A percentile compares a stretch with the other conserved stretches of the same genome.
Conservation (phyloP, 2,329 filamentous ascomycete species). For the Akanthomyces dipterigenus region DNA sequence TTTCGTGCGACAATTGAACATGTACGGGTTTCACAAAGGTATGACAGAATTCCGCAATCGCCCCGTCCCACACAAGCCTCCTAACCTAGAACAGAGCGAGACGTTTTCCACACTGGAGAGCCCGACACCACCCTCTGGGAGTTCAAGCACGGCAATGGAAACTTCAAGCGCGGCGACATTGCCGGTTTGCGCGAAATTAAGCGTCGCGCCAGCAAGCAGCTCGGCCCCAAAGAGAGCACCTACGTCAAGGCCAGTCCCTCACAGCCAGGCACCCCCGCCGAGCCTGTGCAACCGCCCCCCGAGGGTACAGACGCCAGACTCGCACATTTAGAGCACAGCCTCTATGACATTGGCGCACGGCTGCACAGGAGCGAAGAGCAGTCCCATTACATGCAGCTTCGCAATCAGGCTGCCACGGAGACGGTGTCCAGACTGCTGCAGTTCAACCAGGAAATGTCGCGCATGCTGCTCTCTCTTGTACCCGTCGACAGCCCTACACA, state of each 20-base stretch:
- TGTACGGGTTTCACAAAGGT: slow-evolving; percentile 99
- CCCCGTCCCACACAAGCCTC: not conserved
- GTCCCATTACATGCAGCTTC: slow-evolving; percentile 69
- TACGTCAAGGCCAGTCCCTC: slow-evolving; percentile 67
- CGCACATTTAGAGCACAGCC: slow-evolving; percentile 67
- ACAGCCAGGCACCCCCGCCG: slow-evolving; percentile 77
- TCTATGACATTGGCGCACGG: slow-evolving; percentile 73
- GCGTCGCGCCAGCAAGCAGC: slow-evolving; percentile 84
- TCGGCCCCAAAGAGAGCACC: slow-evolving; percentile 87
- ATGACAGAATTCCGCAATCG: not conserved
- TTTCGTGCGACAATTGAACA: slow-evolving; percentile 95
- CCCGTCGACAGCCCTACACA: slow-evolving; percentile 71
- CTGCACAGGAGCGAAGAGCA: slow-evolving; percentile 79
- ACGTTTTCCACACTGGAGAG: slow-evolving; percentile 93
- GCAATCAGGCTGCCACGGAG: slow-evolving; percentile 76
- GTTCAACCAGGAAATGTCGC: slow-evolving; percentile 80
- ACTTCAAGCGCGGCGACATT: slow-evolving; percentile 91
- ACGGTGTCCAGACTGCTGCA: slow-evolving; percentile 63
- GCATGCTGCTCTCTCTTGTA: slow-evolving; percentile 65
- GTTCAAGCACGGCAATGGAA: slow-evolving; percentile 96
- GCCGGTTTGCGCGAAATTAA: slow-evolving; percentile 92
- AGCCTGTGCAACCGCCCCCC: slow-evolving; percentile 62
- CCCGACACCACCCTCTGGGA: slow-evolving; percentile 96
- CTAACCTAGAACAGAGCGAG: slow-evolving; percentile 62
- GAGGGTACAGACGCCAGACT: slow-evolving; percentile 74